Percentiles rank a stretch among this genome's conserved stretches.
Evolutionary conservation across 805 yeast genomes (phyloP).

Genomic region (Lipomyces yamanashiensis): DNA sequence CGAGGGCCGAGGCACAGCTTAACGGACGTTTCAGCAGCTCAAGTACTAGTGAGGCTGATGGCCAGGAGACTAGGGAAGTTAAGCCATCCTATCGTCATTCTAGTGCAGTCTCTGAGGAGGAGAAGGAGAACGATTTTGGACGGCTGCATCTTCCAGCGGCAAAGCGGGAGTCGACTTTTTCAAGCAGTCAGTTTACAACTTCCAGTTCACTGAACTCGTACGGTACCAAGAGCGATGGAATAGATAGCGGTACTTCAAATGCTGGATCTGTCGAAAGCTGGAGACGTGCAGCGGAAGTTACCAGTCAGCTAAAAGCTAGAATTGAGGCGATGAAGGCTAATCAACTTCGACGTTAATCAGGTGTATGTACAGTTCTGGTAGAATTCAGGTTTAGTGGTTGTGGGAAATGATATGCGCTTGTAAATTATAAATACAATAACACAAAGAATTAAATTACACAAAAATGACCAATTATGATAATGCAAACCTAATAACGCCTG

Average conservation of each 20-base stretch:
- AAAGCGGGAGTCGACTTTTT: background rate
- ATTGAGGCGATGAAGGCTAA: slow-evolving; percentile 78
- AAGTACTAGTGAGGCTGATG: background rate
- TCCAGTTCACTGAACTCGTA: slow-evolving; percentile 5
- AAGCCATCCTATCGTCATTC: slow-evolving; percentile 6
- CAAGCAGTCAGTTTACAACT: background rate
- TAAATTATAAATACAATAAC: background rate
- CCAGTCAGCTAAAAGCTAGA: slow-evolving; percentile 80
- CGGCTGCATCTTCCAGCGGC: slow-evolving; percentile 1
- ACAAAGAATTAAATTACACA: background rate
- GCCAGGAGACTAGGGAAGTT: slow-evolving; percentile 1
- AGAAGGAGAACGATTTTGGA: slow-evolving; percentile 28
- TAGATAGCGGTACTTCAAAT: background rate
- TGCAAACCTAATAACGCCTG: background rate
- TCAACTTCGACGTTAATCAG: slow-evolving; percentile 20
- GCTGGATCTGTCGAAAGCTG: slow-evolving; percentile 57
- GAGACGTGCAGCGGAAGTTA: slow-evolving; percentile 89
- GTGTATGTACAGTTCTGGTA: background rate
- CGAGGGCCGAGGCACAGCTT: slow-evolving; percentile 20
- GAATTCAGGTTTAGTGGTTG: background rate
- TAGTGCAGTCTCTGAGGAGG: slow-evolving; percentile 15
- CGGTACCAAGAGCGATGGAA: slow-evolving; percentile 6
- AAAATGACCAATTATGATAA: background rate
- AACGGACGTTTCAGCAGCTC: background rate
- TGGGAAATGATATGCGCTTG: background rate